Conservation (phyloP, 2,329 filamentous ascomycete species). For the Bipolaris oryzae region DNA sequence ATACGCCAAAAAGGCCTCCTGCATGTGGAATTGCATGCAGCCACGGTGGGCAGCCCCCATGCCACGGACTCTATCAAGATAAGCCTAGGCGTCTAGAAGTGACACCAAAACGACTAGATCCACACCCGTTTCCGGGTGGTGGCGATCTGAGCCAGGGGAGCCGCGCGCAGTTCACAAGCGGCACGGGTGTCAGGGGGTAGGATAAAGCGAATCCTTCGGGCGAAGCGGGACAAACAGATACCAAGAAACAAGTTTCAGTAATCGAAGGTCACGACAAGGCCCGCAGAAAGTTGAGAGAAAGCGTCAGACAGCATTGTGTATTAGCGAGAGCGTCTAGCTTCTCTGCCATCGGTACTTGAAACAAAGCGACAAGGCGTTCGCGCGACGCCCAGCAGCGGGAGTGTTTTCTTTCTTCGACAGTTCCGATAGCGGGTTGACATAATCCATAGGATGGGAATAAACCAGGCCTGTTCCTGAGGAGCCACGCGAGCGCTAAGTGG, state of each 20-base stretch:
- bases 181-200: constrained; percentile 25
- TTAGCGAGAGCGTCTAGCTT: not conserved
- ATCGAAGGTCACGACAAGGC: not conserved
- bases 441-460: constrained; percentile 27
- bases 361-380: constrained; percentile 9
- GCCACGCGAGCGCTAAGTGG: constrained; percentile 27
- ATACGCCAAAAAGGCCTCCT: constrained; percentile 21
- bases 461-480: constrained; percentile 22
- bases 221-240: not conserved
- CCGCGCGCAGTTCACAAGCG: constrained; percentile 26
- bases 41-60: constrained; percentile 20
- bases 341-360: constrained; percentile 5
- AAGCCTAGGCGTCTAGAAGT: constrained; percentile 18
- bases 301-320: not conserved
- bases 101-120: constrained; percentile 18
- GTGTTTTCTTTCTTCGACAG: constrained; percentile 17
- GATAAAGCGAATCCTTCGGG: constrained; percentile 15
- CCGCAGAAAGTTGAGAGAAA: not conserved
- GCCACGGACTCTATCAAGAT: constrained; percentile 14
- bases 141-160: constrained; percentile 26
- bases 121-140: constrained; percentile 19
- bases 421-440: constrained; percentile 3
- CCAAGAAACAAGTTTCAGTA: constrained; percentile 3
- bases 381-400: constrained; percentile 2
- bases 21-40: constrained; percentile 25